These are phyloP conservation scores for Penicillium coffeae DNA, from an alignment of 495 filamentous ascomycete species.

Conservation along the genomic window DNA sequence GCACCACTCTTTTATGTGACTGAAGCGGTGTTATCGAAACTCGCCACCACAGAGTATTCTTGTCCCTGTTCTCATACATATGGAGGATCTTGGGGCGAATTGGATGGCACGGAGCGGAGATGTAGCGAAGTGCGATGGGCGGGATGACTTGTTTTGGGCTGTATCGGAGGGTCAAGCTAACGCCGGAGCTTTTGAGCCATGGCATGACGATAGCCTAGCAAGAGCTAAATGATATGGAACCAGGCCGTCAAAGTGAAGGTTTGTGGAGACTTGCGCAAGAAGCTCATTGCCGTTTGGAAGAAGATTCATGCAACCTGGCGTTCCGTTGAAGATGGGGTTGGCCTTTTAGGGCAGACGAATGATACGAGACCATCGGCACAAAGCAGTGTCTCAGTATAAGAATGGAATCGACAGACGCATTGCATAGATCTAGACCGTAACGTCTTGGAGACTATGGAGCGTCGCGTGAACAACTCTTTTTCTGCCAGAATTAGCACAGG, in stretches of 20 bases:
- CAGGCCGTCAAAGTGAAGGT: background rate
- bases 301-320: too few relatives aligned
- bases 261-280: background rate
- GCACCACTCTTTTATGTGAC: constrained; percentile 45
- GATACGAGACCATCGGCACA: too few relatives aligned
- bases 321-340: too few relatives aligned
- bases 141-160: constrained; percentile 16
- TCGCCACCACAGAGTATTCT: constrained; percentile 49
- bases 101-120: constrained; percentile 20
- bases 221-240: background rate
- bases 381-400: too few relatives aligned
- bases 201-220: background rate
- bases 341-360: too few relatives aligned
- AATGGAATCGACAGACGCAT: too few relatives aligned
- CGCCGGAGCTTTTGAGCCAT: constrained; percentile 9
- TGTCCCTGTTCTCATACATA: constrained; percentile 30
- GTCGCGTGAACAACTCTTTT: background rate
- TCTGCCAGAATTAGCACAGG: constrained; percentile 1
- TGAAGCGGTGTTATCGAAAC: constrained; percentile 23
- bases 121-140: constrained; percentile 31
- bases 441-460: background rate
- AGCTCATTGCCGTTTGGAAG: background rate
- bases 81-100: constrained; percentile 38
- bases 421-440: too few relatives aligned
- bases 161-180: constrained; percentile 24